These are phyloP conservation scores for Saraca asoca DNA, from an alignment of 331 rosid genomes.

Conservation along the genomic window DNA sequence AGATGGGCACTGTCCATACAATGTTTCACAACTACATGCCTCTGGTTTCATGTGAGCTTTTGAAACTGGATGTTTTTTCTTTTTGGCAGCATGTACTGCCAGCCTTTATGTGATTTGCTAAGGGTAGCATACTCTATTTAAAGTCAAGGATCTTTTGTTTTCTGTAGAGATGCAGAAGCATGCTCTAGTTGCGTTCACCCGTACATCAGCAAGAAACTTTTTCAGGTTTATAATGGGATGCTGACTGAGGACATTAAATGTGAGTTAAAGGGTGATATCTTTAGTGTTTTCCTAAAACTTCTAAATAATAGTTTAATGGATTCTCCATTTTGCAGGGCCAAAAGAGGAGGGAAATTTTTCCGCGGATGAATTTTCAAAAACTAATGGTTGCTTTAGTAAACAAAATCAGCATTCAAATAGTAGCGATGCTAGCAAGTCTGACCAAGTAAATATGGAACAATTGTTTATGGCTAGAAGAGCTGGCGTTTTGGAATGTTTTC, in stretches of 20 bases:
- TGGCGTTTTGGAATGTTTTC: constrained; percentile 54
- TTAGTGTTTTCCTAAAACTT: constrained; percentile 28
- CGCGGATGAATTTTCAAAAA: constrained; percentile 45
- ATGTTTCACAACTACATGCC: constrained; percentile 38
- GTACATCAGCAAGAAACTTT: constrained; percentile 46
- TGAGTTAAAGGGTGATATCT: constrained; percentile 44
- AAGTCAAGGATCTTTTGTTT: constrained; percentile 24
- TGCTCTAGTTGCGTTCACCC: constrained; percentile 64
- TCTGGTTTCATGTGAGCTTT: constrained; percentile 57
- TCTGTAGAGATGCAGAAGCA: constrained; percentile 56
- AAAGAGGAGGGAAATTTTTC: constrained; percentile 42
- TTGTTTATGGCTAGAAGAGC: constrained; percentile 48
- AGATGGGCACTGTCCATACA: constrained; percentile 48
- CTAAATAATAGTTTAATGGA: constrained; percentile 34
- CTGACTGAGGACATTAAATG: constrained; percentile 36
- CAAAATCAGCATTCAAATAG: constrained; percentile 44
- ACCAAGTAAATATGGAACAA: constrained; percentile 47
- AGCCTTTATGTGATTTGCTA: constrained; percentile 14
- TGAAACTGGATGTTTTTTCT: constrained; percentile 30
- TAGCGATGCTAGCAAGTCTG: constrained; percentile 46
- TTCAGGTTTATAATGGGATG: constrained; percentile 50
- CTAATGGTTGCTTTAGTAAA: constrained; percentile 54
- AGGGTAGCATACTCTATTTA: constrained; percentile 33
- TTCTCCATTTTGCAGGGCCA: constrained; percentile 51
- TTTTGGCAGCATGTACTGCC: constrained; percentile 6